Evolutionary conservation across 1,284 basidiomycete species (phyloP), one percentile per base, ranked within the genome.

Genomic region (Ustilago lituana): DNA sequence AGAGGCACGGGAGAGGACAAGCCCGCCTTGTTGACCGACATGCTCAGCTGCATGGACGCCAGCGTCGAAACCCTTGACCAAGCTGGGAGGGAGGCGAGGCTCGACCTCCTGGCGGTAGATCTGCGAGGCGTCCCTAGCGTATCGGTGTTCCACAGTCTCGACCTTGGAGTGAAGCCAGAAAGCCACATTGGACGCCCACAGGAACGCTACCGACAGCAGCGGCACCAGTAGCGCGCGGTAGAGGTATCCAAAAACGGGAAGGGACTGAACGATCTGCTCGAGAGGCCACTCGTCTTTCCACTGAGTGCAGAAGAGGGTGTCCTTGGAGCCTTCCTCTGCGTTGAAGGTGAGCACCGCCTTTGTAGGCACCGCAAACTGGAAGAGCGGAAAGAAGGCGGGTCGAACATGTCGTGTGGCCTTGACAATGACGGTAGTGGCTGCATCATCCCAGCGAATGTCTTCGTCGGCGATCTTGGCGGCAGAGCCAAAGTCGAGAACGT

Each of bases 221-320:
- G 70, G 70, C 4, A 60, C 70, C 17, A 64, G n/a, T 17, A 74
- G 29, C 23, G 33, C 46, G 36, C 35, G 32, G 45, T 61, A 70
- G 17, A 71, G 17, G 10, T 14, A 15, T 11, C 51, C 29, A 22
- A 73, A 35, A 11, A 74, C 5, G 11, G 70, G 61, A 7, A 71
- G 32, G 5, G 41, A 17, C 19, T 35, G 24, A 15, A 66, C 29
- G 10, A 72, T 14, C 47, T 47, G 35, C 20, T 71, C 63, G 4
- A 64, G 36, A 11, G 66, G 65, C 67, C 71, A 71, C 7, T 64
- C 50, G 17, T 76, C 73, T 39, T 49, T 56, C 58, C 58, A 74
- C 36, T 61, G 64, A 5, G 71, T 74, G 50, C 61, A 69, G 50
- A 62, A 74, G 38, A 73, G 71, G 26, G 61, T 56, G 5, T 60